phyloP scores from a whole-genome alignment of 2,329 filamentous ascomycete genomes.

The Botrytis squamosa region DNA sequence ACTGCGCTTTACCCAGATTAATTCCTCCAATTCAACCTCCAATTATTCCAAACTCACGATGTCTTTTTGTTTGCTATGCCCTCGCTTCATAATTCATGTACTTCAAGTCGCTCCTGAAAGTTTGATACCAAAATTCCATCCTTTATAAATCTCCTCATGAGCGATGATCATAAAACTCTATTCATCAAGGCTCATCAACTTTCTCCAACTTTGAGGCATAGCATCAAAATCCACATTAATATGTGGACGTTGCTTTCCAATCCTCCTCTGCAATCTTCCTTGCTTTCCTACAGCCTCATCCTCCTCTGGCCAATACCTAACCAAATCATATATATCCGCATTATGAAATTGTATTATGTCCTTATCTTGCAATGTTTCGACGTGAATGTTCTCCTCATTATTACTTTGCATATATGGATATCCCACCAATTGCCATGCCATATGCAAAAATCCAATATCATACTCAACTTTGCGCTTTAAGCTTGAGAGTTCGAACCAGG shows the following conservation, averaged over 20 bases:
- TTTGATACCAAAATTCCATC: not conserved
- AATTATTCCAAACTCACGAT: not conserved
- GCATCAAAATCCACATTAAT: not conserved
- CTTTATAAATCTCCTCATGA: not conserved
- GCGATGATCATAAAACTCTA: not conserved
- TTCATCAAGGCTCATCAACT: not conserved
- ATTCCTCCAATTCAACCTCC: not conserved
- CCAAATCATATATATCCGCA: slow-evolving; percentile 9
- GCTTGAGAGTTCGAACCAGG: slow-evolving; percentile 11
- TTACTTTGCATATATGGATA: not conserved
- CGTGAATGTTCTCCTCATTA: not conserved
- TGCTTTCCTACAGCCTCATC: not conserved
- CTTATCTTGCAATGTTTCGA: not conserved
- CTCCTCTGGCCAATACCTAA: not conserved
- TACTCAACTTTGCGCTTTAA: slow-evolving; percentile 16
- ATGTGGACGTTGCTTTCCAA: not conserved
- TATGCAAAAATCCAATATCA: slow-evolving; percentile 9
- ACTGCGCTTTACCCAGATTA: not conserved
- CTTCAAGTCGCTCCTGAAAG: no score
- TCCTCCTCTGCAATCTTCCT: not conserved
- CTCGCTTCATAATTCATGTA: not conserved
- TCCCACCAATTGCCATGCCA: not conserved
- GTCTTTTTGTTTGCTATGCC: no score
- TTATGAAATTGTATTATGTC: slow-evolving; percentile 9
- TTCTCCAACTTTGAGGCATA: slow-evolving; percentile 2